Base-by-base conservation (phyloP, 768 basidiomycete species). In the Scleroderma citrinum region DNA sequence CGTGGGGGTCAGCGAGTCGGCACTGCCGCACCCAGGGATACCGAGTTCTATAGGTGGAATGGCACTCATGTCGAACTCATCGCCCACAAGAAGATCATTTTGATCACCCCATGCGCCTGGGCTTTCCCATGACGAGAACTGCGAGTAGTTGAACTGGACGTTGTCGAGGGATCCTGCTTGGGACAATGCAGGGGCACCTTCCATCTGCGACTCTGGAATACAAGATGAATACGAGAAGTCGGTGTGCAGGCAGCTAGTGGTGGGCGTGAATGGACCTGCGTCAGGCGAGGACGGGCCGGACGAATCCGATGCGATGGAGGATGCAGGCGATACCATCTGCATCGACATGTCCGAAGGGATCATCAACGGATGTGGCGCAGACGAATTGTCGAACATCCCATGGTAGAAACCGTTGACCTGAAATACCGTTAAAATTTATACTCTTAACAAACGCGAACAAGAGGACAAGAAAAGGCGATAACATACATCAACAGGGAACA, bases 11-110 rank as follows among this genome's bases (percentile, higher is more conserved):
- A 59, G 42, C n/a, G 61, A 57, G 38, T 65, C 53, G 30, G 13
- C 4, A 6, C 70, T 71, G 40, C 69, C 71, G 40, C 69, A 73
- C 38, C 78, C 79, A 42, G 76, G 70, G 51, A 77, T 60, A 14
- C 78, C 79, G 46, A 85, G 69, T 53, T 83, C 76, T 61, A 85
- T 75, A 0, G 83, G 77, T 2, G 82, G 83, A 54, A 87, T 87
- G 20, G 80, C 68, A 55, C 59, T 67, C 54, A 87, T 64, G 59
- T 85, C 83, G 60, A 85, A 87, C 66, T 86, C 84, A 62, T 83
- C 81, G 48, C 72, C 75, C 34, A 68, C 68, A 39, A 85, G 66
- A 48, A 70, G 55, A 43, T 67, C 63, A 55, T 54, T 20, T 57
- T 72, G 51, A 62, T 59, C 59, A 7, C 60, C 63, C 71, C 72